Evolutionary conservation across 1,284 basidiomycete species (phyloP).

Genomic region (Puccinia horiana): DNA sequence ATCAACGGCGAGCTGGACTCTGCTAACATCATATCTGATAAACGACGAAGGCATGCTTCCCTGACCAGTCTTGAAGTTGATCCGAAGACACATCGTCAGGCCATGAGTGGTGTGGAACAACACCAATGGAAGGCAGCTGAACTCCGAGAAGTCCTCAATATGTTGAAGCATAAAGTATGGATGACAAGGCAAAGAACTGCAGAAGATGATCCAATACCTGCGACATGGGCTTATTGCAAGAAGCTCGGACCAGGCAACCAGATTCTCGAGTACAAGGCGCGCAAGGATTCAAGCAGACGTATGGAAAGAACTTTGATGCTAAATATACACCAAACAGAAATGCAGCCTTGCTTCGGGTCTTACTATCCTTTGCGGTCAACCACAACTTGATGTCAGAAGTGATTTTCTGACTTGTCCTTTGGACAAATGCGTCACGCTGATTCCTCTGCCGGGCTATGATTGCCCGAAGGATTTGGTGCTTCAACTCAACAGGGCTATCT

Average conservation of each 20-base stretch:
- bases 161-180: neutral
- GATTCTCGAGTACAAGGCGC: constrained; percentile 47
- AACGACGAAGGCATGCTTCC: neutral
- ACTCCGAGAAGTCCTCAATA: neutral
- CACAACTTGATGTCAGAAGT: constrained; percentile 34
- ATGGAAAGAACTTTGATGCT: constrained; percentile 48
- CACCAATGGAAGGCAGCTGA: neutral
- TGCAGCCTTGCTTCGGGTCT: neutral
- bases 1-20: neutral
- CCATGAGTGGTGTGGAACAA: neutral
- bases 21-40: neutral
- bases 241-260: constrained; percentile 6
- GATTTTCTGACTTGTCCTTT: constrained; percentile 10
- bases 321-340: constrained; percentile 47
- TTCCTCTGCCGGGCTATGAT: neutral
- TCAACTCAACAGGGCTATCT: neutral
- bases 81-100: constrained; percentile 1
- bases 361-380: constrained; percentile 40
- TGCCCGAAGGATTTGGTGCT: neutral
- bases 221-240: neutral
- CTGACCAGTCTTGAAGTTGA: neutral
- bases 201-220: neutral
- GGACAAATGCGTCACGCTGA: neutral
- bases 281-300: constrained; percentile 48
- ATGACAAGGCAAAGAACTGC: neutral